Base-by-base conservation (phyloP, 805 yeast species). In the Huiozyma sinensis region DNA sequence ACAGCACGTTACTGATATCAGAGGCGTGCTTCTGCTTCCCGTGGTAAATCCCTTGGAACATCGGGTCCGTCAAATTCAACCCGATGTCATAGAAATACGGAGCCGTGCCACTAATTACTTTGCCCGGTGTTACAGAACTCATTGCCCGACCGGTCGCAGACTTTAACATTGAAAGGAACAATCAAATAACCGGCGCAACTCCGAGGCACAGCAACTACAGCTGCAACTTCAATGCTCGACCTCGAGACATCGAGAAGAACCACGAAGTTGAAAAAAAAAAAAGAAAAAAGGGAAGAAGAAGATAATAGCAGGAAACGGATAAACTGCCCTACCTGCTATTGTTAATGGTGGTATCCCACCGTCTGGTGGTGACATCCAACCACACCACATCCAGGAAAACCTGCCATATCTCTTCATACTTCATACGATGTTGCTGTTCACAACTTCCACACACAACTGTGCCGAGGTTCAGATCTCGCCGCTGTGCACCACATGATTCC, bases 1-100 rank as follows among this genome's bases (percentile, higher is more conserved):
- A 57, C 6, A 92, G 63, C 1, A 92, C 84, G 6, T 70, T 66
- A 10, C 66, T 68, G 4, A 85, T 60, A 61, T 92, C 98, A 2
- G 72, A 52, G 1, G 73, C 72, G 57, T 90, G 97, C 44, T 75
- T 69, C 37, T 70, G 71, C 29, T 77, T 75, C 10, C 82, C 88
- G 49, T 86, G 75, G 57, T 92, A 92, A 7, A 62, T 48, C 1
- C 98, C 98, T 40, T 70, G 72, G 60, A 85, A 92, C 92, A 89
- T 92, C 4, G 77, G 69, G 60, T 90, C 98, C 0, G 95, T 82
- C 56, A 90, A 71, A 59, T 90, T 90, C 53, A 87, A 84, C 31
- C 75, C 84, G 44, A 73, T 71, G 51, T 75, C 79, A 48, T 57
- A 61, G 46, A 57, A 64, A 38, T 47, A 48, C 4, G 34, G 5